These are phyloP conservation scores for Boletus eberwhitei DNA, from an alignment of 768 basidiomycete species.

Conservation along the genomic window DNA sequence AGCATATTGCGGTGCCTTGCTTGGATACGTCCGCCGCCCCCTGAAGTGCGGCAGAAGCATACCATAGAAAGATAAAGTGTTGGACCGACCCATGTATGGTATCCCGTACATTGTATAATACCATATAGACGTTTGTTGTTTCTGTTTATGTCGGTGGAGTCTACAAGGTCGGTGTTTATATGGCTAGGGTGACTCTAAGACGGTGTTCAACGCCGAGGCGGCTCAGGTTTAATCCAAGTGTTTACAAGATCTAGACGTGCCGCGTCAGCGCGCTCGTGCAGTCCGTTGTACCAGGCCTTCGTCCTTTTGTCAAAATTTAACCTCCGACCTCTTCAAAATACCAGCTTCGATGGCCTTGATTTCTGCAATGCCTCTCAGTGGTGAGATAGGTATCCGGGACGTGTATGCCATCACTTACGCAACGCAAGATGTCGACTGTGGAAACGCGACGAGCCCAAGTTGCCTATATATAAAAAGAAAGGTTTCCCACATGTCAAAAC, in stretches of 20 bases:
- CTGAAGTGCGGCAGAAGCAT: slow-evolving; percentile 12
- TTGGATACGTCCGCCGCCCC: slow-evolving; percentile 9
- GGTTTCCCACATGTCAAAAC: background rate
- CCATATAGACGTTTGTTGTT: background rate
- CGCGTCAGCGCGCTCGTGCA: background rate
- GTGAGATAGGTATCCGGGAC: background rate
- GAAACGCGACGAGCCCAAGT: slow-evolving; percentile 24
- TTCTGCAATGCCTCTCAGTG: slow-evolving; percentile 14
- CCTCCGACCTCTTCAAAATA: slow-evolving; percentile 21
- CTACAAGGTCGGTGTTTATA: background rate
- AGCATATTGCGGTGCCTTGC: slow-evolving; percentile 11
- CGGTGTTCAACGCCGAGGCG: background rate
- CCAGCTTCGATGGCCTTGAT: slow-evolving; percentile 31
- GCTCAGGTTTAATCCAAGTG: background rate
- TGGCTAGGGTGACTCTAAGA: background rate
- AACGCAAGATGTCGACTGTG: slow-evolving; percentile 30
- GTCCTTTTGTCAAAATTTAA: slow-evolving; percentile 13
- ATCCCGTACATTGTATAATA: slow-evolving; percentile 11
- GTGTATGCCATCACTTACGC: slow-evolving; percentile 21
- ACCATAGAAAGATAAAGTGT: background rate
- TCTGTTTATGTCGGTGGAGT: background rate
- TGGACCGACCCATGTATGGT: background rate
- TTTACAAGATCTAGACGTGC: background rate
- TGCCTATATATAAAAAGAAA: slow-evolving; percentile 12
- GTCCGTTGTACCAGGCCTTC: background rate